These are phyloP conservation scores for Senecio squalidus DNA, from an alignment of 140 eudicot genomes.

Conservation along the genomic window DNA sequence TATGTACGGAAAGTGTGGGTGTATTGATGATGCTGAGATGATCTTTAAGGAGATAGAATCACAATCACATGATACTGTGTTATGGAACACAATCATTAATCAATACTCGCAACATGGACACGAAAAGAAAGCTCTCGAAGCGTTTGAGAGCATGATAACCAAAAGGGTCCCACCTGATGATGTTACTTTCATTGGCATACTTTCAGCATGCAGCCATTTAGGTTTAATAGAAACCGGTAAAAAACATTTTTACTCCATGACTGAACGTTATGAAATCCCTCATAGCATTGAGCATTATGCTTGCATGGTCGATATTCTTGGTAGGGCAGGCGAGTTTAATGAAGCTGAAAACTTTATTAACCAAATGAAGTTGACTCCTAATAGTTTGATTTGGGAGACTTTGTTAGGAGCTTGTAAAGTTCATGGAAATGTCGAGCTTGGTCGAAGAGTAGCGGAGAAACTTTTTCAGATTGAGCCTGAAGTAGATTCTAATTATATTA, in stretches of 20 bases:
- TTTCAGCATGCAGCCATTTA: constrained; percentile 49
- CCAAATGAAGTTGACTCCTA: constrained; percentile 28
- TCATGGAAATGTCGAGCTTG: constrained; percentile 39
- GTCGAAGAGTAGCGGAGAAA: constrained; percentile 34
- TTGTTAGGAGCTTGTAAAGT: constrained; percentile 44
- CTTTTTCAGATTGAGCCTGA: constrained; percentile 32
- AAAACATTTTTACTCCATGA: constrained; percentile 33
- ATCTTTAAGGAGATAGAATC: constrained; percentile 29
- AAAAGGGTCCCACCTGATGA: constrained; percentile 34
- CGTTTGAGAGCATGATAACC: constrained; percentile 33
- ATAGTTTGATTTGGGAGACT: constrained; percentile 38
- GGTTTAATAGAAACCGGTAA: constrained; percentile 34
- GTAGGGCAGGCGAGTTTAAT: constrained; percentile 34
- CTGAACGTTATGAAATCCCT: constrained; percentile 26
- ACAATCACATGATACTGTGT: constrained; percentile 35
- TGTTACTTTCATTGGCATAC: constrained; percentile 43
- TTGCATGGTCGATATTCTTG: constrained; percentile 48
- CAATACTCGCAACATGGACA: constrained; percentile 39
- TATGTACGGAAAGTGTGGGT: constrained; percentile 63
- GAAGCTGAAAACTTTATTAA: constrained; percentile 41
- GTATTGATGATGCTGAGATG: constrained; percentile 48
- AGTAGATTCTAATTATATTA: constrained; percentile 30
- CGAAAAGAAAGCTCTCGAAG: constrained; percentile 39
- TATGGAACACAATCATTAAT: constrained; percentile 55
- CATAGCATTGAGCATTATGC: constrained; percentile 42